phyloP scores from a whole-genome alignment of 768 basidiomycete species.

The Cyclocybe cylindracea region DNA sequence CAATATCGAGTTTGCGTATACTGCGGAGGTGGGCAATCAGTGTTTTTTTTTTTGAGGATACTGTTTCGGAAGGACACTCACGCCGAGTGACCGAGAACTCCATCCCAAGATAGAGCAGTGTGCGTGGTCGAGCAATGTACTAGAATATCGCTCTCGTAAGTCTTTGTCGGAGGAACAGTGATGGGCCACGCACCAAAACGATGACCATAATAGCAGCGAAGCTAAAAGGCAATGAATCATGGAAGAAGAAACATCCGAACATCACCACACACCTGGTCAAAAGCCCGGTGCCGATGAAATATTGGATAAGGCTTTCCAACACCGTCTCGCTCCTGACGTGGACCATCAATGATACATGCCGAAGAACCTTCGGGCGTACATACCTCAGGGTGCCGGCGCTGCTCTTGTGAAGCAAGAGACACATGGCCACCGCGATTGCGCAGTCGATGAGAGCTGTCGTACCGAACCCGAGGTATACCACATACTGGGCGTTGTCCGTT shows the following conservation, averaged over 20 bases:
- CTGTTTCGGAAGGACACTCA: slow-evolving; percentile 13
- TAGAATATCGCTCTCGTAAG: slow-evolving; percentile 5
- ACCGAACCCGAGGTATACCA: slow-evolving; percentile 31
- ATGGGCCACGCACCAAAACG: slow-evolving; percentile 20
- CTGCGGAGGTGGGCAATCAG: slow-evolving; percentile 13
- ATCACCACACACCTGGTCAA: slow-evolving; percentile 24
- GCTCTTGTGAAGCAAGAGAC: slow-evolving; percentile 29
- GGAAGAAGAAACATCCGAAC: not conserved
- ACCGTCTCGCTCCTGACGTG: slow-evolving; percentile 24
- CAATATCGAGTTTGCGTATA: slow-evolving; percentile 24
- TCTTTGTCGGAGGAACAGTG: not conserved
- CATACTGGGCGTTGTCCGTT: slow-evolving; percentile 19
- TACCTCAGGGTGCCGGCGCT: slow-evolving; percentile 21
- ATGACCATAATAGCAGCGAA: slow-evolving; percentile 30
- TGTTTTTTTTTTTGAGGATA: not conserved
- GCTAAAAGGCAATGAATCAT: slow-evolving; percentile 11
- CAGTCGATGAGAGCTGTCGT: slow-evolving; percentile 29
- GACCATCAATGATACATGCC: not conserved
- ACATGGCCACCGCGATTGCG: slow-evolving; percentile 31
- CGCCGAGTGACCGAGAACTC: slow-evolving; percentile 32
- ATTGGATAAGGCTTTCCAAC: slow-evolving; percentile 27
- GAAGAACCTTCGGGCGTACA: not conserved
- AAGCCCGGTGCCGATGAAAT: slow-evolving; percentile 32
- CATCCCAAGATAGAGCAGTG: slow-evolving; percentile 30
- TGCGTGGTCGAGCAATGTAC: slow-evolving; percentile 30